phyloP scores from a whole-genome alignment of 2,329 filamentous ascomycete species.

The Camillea tinctor region DNA sequence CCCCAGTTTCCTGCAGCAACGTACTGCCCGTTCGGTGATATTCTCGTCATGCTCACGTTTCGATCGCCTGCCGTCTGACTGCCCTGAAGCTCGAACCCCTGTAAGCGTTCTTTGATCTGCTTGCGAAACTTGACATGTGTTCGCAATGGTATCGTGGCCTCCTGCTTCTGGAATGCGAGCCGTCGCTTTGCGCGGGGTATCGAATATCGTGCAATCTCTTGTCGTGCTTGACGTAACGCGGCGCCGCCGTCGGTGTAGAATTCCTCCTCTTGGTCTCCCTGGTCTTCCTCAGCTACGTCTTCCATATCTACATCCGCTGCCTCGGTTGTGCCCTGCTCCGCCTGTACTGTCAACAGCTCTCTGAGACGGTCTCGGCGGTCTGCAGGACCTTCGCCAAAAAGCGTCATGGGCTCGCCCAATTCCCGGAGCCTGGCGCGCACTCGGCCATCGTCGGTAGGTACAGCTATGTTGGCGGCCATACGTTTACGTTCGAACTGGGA shows the following conservation, averaged over 20 bases:
- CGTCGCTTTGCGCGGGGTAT: conserved; percentile 78
- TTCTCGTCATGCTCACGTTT: conserved; percentile 86
- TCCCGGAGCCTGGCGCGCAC: conserved; percentile 80
- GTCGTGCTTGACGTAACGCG: conserved; percentile 72
- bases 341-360: conserved; percentile 72
- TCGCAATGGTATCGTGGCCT: conserved; percentile 79
- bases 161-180: conserved; percentile 73
- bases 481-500: conserved; percentile 90
- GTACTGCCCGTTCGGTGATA: conserved; percentile 79
- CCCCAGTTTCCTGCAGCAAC: conserved; percentile 93
- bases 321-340: conserved; percentile 56
- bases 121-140: conserved; percentile 94
- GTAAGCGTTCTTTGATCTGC: conserved; percentile 77
- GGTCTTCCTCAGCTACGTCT: conserved; percentile 60
- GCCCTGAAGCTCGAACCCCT: conserved; percentile 85
- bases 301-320: conserved; percentile 61
- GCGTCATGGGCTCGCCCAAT: conserved; percentile 87
- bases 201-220: conserved; percentile 78
- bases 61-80: conserved; percentile 91
- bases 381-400: conserved; percentile 86
- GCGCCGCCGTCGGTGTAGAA: conserved; percentile 86
- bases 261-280: conserved; percentile 80
- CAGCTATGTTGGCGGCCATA: conserved; percentile 81
- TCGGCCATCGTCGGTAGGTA: conserved; percentile 88
- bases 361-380: conserved; percentile 86